These are phyloP conservation scores for Bruguiera sexangula DNA, from an alignment of 345 rosid genomes.

Conservation along the genomic window DNA sequence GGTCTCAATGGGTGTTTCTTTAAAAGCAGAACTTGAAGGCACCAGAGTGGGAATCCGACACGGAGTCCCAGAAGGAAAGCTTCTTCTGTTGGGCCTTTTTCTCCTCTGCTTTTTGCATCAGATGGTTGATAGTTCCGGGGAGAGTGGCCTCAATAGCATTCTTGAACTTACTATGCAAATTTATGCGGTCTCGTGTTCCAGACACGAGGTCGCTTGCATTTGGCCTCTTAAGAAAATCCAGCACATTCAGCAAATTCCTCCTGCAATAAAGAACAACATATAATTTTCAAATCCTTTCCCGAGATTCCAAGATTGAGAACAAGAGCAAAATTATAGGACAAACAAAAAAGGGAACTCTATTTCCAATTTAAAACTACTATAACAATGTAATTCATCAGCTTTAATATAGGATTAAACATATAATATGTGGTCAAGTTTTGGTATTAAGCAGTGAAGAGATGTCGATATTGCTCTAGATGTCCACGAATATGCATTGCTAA, in stretches of 20 bases:
- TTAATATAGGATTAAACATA: background rate
- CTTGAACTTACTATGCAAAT: constrained; percentile 69
- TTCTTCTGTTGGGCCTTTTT: constrained; percentile 49
- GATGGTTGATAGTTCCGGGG: constrained; percentile 59
- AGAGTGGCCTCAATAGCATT: constrained; percentile 55
- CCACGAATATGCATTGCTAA: too few relatives aligned
- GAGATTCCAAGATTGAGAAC: too few relatives aligned
- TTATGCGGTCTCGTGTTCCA: constrained; percentile 76
- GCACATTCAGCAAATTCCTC: constrained; percentile 77
- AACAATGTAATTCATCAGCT: background rate
- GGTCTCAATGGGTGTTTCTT: constrained; percentile 4
- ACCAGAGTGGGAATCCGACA: constrained; percentile 59
- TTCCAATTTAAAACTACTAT: background rate
- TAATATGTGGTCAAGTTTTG: background rate
- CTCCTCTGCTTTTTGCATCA: constrained; percentile 56
- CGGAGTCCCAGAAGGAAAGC: constrained; percentile 79
- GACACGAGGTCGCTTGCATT: constrained; percentile 82
- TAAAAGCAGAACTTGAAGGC: constrained; percentile 77
- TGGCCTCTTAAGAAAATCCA: constrained; percentile 83
- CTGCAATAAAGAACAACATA: constrained; percentile 36
- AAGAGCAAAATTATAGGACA: too few relatives aligned
- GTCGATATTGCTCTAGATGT: background rate
- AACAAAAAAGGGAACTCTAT: too few relatives aligned
- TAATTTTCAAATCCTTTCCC: background rate
- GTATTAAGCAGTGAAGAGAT: background rate